Base-by-base conservation (phyloP, 371 early-diverging fungal genomes). In the Mucor plumbeus region DNA sequence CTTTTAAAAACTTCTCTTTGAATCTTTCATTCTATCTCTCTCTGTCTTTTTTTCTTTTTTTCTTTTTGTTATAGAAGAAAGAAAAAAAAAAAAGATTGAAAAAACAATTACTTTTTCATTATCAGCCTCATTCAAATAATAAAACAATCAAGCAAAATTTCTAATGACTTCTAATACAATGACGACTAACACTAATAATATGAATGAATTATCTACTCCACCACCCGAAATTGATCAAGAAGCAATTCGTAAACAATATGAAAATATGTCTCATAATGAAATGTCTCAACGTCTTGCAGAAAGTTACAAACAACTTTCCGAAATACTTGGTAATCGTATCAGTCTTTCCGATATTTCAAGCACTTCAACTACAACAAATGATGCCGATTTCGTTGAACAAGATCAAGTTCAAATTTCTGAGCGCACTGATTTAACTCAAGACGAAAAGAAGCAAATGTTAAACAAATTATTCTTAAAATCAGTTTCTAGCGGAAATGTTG, bases 401-500 rank as follows among this genome's bases (percentile, higher is more conserved):
- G 31, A 31, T 21, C 53, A 53, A 31, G 53, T 31, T 31, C 53
- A 53, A 11, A 53, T 53, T 5, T 53, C 53, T 53, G 53, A 53
- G 26, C 53, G 53, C 53, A 53, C 53, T 8, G 53, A 53, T 13
- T 6, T 53, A 36, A 63, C 64, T 7, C 48, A 61, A 17, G 56
- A 59, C 21, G 63, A 71, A 36, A 34, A 60, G 44, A 26, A 48
- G 66, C 35, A 54, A 34, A 70, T 70, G 57, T 31, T 39, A 11
- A 72, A 21, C 72, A 87, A 14, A 78, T 83, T n/a, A 74, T 77
- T 11, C 80, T 84, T 44, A 82, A 85, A 84, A 43, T 85, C 90
- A 19, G 83, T 88, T 8, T 87, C 98, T 31, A 94, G 91, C 41
- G 97, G 97, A 62, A 95, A 97, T 69, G 87, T 96, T 72, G 95